These are phyloP conservation scores for Dioscorea alata DNA, from an alignment of 106 monocot species.

Conservation along the genomic window DNA sequence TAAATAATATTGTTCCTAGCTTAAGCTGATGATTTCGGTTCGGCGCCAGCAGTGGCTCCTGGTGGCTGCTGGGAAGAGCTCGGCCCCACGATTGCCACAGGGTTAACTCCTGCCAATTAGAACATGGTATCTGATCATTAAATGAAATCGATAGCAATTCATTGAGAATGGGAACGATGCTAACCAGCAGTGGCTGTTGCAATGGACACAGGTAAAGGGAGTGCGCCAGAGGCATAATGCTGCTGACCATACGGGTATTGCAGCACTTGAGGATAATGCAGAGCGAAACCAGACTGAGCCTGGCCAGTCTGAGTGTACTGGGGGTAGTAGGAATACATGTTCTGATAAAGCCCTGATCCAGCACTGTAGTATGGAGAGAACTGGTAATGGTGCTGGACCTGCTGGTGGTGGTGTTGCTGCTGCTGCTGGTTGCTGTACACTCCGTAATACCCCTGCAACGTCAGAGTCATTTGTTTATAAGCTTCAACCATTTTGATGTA, in stretches of 20 bases:
- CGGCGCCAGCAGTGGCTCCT: background rate
- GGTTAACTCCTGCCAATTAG: background rate
- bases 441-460: slow-evolving; percentile 37
- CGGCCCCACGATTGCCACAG: background rate
- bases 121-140: background rate
- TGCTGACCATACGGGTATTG: slow-evolving; percentile 50
- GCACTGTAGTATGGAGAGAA: slow-evolving; percentile 30
- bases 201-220: slow-evolving; percentile 19
- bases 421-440: slow-evolving; percentile 29
- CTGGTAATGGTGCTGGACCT: slow-evolving; percentile 1
- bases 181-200: slow-evolving; percentile 13
- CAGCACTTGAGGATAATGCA: slow-evolving; percentile 47
- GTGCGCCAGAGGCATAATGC: slow-evolving; percentile 28
- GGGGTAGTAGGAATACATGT: slow-evolving; percentile 41
- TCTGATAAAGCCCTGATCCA: slow-evolving; percentile 20
- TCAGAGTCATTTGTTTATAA: background rate
- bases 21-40: background rate
- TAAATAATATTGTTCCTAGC: background rate
- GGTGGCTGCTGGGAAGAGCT: slow-evolving; percentile 3
- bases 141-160: background rate
- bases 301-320: slow-evolving; percentile 33
- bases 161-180: background rate
- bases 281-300: slow-evolving; percentile 18
- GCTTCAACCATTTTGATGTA: background rate
- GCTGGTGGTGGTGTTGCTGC: slow-evolving; percentile 23